Conservation (phyloP, 2,329 filamentous ascomycete species). For the Bimuria novae-zelandiae region DNA sequence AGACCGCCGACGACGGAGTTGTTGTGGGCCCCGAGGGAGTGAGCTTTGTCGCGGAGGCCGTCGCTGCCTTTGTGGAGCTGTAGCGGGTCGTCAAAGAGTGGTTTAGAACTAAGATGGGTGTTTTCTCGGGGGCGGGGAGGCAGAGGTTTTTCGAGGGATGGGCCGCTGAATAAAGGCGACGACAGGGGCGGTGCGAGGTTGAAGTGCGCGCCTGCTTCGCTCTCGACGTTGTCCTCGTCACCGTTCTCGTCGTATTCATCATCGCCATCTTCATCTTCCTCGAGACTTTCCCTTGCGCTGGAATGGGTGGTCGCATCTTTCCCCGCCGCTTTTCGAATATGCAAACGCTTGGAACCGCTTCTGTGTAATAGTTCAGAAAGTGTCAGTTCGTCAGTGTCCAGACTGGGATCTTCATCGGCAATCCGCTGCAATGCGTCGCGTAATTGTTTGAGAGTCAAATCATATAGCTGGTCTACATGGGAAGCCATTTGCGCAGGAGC, state of each 20-base stretch:
- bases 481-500: no score
- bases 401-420: not conserved
- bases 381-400: not conserved
- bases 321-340: no score
- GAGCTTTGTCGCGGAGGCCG: not conserved
- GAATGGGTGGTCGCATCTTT: no score
- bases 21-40: no score
- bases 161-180: not conserved
- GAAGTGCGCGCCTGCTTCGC: not conserved
- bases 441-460: not conserved
- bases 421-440: not conserved
- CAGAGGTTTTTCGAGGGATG: not conserved
- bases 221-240: not conserved
- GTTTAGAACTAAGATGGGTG: no score
- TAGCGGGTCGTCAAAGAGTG: not conserved
- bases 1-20: not conserved
- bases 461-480: no score
- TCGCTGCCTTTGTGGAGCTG: not conserved
- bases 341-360: not conserved
- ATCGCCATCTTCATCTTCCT: no score
- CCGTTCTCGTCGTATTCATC: not conserved
- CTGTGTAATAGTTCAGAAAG: not conserved
- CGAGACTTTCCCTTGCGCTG: no score
- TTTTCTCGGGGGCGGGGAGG: no score
- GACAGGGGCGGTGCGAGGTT: not conserved